phyloP scores from a whole-genome alignment of 306 rosid genomes.

The Ziziphus jujuba region DNA sequence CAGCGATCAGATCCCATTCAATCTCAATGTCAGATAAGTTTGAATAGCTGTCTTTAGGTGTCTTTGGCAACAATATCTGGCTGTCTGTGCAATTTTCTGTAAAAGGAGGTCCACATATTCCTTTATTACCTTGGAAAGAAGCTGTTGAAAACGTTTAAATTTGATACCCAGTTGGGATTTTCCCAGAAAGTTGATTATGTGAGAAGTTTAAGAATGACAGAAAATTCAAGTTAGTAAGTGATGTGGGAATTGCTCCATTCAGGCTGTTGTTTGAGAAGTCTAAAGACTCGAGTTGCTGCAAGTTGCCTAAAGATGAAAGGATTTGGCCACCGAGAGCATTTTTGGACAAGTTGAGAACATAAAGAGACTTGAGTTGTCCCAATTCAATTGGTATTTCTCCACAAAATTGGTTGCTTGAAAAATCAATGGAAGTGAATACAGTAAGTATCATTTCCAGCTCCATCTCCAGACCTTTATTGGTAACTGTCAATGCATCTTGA shows the following conservation, averaged over 20 bases:
- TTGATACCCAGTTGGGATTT: slow-evolving; percentile 23
- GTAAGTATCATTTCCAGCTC: neutral
- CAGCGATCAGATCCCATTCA: too few species aligned
- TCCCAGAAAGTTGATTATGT: slow-evolving; percentile 21
- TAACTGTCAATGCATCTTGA: neutral
- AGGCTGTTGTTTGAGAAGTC: slow-evolving; percentile 47
- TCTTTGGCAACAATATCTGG: too few species aligned
- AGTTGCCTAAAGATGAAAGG: slow-evolving; percentile 35
- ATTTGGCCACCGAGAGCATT: slow-evolving; percentile 44
- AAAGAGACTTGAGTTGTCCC: slow-evolving; percentile 34
- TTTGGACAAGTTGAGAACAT: slow-evolving; percentile 45
- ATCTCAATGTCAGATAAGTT: too few species aligned
- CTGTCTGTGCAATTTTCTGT: neutral
- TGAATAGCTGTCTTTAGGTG: too few species aligned
- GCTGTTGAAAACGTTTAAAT: slow-evolving; percentile 12
- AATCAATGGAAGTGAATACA: slow-evolving; percentile 5
- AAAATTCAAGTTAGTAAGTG: slow-evolving; percentile 32
- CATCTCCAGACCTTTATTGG: neutral
- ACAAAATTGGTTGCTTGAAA: slow-evolving; percentile 39
- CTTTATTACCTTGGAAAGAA: slow-evolving; percentile 17
- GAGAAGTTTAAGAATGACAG: slow-evolving; percentile 36
- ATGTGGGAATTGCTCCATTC: slow-evolving; percentile 36
- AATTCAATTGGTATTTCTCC: slow-evolving; percentile 50
- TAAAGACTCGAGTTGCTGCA: slow-evolving; percentile 45
- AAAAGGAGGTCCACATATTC: slow-evolving; percentile 36